These are phyloP conservation scores for Capsicum chinense DNA, from an alignment of 257 asterid species.

Conservation along the genomic window DNA sequence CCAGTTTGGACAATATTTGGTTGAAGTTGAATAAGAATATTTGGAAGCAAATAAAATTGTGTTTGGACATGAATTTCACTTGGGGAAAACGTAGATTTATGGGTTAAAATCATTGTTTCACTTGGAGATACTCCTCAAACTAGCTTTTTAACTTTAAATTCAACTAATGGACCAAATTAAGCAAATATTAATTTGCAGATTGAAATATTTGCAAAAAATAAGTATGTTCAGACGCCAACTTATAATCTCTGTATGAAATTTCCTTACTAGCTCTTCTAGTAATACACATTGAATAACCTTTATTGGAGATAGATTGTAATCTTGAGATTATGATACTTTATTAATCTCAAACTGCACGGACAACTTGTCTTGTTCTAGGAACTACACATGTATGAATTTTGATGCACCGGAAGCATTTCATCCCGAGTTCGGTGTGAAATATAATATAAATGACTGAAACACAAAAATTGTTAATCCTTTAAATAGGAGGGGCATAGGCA, in stretches of 20 bases:
- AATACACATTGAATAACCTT: conserved; percentile 16
- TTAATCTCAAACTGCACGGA: neutral
- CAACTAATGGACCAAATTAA: neutral
- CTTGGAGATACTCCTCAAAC: neutral
- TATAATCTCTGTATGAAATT: neutral
- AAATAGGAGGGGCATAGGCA: neutral
- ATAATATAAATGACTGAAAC: conserved; percentile 18
- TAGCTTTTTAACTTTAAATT: neutral
- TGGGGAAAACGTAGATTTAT: neutral
- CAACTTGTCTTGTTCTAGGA: neutral
- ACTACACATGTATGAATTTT: neutral
- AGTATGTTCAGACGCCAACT: neutral
- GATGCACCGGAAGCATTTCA: conserved; percentile 18
- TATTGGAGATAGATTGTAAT: neutral
- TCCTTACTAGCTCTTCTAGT: conserved; percentile 5
- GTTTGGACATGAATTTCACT: neutral
- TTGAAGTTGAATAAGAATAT: neutral
- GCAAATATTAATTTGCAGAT: neutral
- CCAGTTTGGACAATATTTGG: neutral
- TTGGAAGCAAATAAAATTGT: neutral
- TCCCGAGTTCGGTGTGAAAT: neutral
- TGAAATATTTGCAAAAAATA: neutral
- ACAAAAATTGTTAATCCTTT: neutral
- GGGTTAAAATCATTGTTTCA: neutral
- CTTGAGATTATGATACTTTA: neutral